Evolutionary conservation across 257 asterid species (phyloP), one percentile per base, ranked within the genome.

Genomic region (Echium plantagineum): DNA sequence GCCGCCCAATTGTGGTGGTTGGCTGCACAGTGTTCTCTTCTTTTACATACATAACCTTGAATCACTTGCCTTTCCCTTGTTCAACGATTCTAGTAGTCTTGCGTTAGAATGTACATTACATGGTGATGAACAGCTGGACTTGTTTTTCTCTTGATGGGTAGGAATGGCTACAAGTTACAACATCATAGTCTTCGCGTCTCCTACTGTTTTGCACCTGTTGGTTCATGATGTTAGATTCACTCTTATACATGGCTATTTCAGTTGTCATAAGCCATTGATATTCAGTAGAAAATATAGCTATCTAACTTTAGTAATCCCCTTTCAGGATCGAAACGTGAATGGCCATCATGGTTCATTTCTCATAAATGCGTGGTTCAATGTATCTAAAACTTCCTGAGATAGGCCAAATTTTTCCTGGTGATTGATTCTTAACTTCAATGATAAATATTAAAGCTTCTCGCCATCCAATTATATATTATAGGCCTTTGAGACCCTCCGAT

Each of bases 401-500:
- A 59, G 72, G 72, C 74, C 79, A 72, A 70, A 66, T 74, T 46
- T 81, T 84, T 72, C 62, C 65, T 62, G 94, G 90, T 70, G 85
- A 81, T 77, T 82, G 87, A 84, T 63, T 52, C 52, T 52, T 21
- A 55, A 62, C 65, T 60, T 73, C 90, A 64, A 86, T 89, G 99
- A 81, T 77, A 74, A 79, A 81, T 62, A 78, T 70, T 75, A 74
- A 79, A 70, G 74, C 60, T 59, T 71, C 85, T 66, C 58, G 64
- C 73, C 80, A 54, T 56, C 96, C 95, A 26, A 46, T 58, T 53
- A 86, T 93, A 69, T 74, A 84, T 54, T 83, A 77, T 72, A 80
- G 99, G 78, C 84, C 89, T 51, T 78, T 93, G 63, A 75, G 66
- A 59, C 87, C 90, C 42, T 79, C 94, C 60, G 99, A 93, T 66